Evolutionary conservation across 176 grass and related monocot genomes (phyloP).

Genomic region (Dactylis glomerata): DNA sequence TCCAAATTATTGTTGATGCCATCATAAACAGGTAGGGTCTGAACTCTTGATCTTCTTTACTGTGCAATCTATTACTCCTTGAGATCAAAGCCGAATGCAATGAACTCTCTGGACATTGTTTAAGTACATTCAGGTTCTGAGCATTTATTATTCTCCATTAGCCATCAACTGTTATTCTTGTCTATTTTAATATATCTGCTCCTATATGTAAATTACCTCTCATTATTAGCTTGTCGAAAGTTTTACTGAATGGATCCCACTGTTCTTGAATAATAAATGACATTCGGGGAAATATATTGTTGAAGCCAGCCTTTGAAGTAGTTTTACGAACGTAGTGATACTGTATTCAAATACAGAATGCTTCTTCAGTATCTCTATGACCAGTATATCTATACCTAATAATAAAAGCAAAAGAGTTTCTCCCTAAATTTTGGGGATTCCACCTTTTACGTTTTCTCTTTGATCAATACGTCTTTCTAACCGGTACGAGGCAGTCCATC

Average conservation of each 20-base stretch:
- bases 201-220: not conserved
- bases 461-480: too few species aligned
- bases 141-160: not conserved
- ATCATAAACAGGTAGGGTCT: slow-evolving; percentile 63
- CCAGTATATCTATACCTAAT: too few species aligned
- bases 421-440: too few species aligned
- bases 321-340: not conserved
- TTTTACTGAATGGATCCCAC: not conserved
- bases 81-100: not conserved
- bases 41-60: not conserved
- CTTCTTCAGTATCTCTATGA: not conserved
- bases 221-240: not conserved
- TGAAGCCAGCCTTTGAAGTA: not conserved
- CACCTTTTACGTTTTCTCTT: too few species aligned
- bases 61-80: not conserved
- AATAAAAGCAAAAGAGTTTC: too few species aligned
- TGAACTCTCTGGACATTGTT: not conserved
- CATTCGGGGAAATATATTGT: not conserved
- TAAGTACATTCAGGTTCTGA: not conserved
- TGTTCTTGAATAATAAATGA: not conserved
- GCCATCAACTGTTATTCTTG: not conserved
- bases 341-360: not conserved
- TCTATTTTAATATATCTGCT: not conserved
- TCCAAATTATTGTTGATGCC: slow-evolving; percentile 66
- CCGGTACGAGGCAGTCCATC: too few species aligned